Evolutionary conservation across 352 stramenopile species (phyloP).

Genomic region (Globisporangium nagaii): DNA sequence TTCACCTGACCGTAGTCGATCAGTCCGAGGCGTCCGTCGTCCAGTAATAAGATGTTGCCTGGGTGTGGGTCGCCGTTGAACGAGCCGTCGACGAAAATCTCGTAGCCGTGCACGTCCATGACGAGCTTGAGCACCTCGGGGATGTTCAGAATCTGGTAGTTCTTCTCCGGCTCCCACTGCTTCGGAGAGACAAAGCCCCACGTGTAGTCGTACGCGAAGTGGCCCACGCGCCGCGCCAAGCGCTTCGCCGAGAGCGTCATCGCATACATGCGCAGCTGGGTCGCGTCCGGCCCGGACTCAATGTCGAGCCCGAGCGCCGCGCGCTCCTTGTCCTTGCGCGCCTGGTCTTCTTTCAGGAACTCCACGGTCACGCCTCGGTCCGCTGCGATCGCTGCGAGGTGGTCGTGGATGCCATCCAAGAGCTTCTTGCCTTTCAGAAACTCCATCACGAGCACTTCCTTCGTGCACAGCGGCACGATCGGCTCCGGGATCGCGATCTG

Average conservation of each 20-base stretch:
- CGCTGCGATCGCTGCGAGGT: conserved; percentile 86
- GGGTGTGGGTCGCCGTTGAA: conserved; percentile 92
- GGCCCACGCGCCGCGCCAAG: conserved; percentile 26
- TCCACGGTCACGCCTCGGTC: conserved; percentile 84
- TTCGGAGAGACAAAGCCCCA: conserved; percentile 69
- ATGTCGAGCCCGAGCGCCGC: conserved; percentile 60
- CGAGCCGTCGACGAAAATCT: conserved; percentile 90
- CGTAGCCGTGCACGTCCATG: conserved; percentile 88
- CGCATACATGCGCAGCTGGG: conserved; percentile 52
- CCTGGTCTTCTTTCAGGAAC: conserved; percentile 75
- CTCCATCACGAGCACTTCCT: conserved; percentile 95
- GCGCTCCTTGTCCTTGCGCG: conserved; percentile 61
- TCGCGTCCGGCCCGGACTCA: conserved; percentile 56
- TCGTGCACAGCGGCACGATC: conserved; percentile 88
- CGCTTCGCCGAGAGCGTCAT: conserved; percentile 37
- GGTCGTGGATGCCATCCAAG: conserved; percentile 84
- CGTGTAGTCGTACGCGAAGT: conserved; percentile 78
- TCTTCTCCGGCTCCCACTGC: conserved; percentile 30
- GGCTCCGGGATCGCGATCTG: conserved; percentile 82
- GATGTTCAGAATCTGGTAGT: conserved; percentile 71
- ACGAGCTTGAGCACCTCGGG: conserved; percentile 80
- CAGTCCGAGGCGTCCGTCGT: conserved; percentile 84
- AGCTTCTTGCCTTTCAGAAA: conserved; percentile 87
- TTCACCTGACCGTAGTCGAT: conserved; percentile 93
- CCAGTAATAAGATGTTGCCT: conserved; percentile 89